Evolutionary conservation across 2,329 filamentous ascomycete genomes (phyloP).

Genomic region (Xylaria multiplex): DNA sequence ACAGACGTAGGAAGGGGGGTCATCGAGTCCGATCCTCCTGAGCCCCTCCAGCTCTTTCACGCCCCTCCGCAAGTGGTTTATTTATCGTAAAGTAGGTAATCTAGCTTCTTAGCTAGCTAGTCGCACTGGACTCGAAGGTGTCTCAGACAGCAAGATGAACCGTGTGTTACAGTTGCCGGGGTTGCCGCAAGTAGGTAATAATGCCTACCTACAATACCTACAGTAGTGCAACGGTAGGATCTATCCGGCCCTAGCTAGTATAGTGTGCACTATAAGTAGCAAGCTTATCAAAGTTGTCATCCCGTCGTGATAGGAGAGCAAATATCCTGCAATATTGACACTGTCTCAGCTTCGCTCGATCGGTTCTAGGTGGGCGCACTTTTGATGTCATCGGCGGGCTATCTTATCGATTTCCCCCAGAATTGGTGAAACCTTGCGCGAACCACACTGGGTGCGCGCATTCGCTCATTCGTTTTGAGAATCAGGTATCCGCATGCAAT

Average conservation of each 20-base stretch:
- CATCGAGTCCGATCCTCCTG: slow-evolving; percentile 11
- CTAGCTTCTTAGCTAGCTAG: not conserved
- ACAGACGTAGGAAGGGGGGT: not conserved
- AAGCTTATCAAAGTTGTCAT: slow-evolving; percentile 17
- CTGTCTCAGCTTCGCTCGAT: slow-evolving; percentile 24
- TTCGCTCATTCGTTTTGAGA: slow-evolving; percentile 1
- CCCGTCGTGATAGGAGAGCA: not conserved
- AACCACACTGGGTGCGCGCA: not conserved
- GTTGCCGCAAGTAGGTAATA: slow-evolving; percentile 9
- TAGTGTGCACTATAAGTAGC: not conserved
- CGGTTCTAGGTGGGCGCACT: slow-evolving; percentile 9
- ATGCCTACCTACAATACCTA: not conserved
- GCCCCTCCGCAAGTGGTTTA: slow-evolving; percentile 4
- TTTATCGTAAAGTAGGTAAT: slow-evolving; percentile 2
- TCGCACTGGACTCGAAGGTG: slow-evolving; percentile 8
- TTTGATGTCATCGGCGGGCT: slow-evolving; percentile 15
- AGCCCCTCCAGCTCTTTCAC: slow-evolving; percentile 8
- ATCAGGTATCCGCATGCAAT: slow-evolving; percentile 23
- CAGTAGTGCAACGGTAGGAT: slow-evolving; percentile 28
- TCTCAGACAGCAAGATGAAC: slow-evolving; percentile 25
- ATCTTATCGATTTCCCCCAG: slow-evolving; percentile 18
- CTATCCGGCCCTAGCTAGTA: slow-evolving; percentile 27
- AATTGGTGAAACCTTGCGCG: not conserved
- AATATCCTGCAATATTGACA: slow-evolving; percentile 24
- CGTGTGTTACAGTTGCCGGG: slow-evolving; percentile 28